Evolutionary conservation across 1,284 basidiomycete species (phyloP).

Genomic region (Kwoniella shivajii): DNA sequence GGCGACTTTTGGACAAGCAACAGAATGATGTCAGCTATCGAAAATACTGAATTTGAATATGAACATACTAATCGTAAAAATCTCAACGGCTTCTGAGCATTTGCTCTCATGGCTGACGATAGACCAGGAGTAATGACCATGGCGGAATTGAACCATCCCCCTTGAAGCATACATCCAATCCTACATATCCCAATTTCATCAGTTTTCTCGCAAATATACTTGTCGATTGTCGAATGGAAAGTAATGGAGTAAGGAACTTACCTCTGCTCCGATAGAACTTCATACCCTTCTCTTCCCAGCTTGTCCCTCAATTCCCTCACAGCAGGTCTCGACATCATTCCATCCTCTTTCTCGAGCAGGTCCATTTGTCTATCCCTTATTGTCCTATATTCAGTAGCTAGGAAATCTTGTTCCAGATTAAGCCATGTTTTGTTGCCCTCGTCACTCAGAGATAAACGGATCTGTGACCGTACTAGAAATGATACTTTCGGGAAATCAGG

Average conservation of each 20-base stretch:
- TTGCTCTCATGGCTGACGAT: constrained; percentile 26
- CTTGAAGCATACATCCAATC: constrained; percentile 51
- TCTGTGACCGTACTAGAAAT: constrained; percentile 83
- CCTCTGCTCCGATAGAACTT: constrained; percentile 88
- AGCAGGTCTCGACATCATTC: constrained; percentile 78
- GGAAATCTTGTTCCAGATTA: constrained; percentile 80
- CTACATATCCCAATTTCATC: constrained; percentile 16
- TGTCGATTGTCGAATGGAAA: too few relatives aligned
- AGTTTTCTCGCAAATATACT: too few relatives aligned
- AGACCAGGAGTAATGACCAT: constrained; percentile 33
- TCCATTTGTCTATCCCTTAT: constrained; percentile 92
- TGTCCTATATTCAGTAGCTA: constrained; percentile 79
- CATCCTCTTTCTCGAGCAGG: constrained; percentile 88
- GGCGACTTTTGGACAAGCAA: too few relatives aligned
- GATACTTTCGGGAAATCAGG: constrained; percentile 81
- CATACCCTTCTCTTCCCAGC: constrained; percentile 86
- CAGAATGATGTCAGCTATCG: neutral
- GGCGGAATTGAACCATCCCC: constrained; percentile 50
- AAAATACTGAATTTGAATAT: neutral
- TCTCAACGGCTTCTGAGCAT: constrained; percentile 35
- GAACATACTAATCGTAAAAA: constrained; percentile 43
- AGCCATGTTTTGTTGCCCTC: constrained; percentile 82
- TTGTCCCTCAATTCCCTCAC: constrained; percentile 84
- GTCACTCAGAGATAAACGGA: constrained; percentile 72
- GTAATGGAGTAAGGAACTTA: constrained; percentile 11